Evolutionary conservation across 2,329 filamentous ascomycete genomes (phyloP), one percentile per base, ranked within the genome.

Genomic region (Fusarium sp.): DNA sequence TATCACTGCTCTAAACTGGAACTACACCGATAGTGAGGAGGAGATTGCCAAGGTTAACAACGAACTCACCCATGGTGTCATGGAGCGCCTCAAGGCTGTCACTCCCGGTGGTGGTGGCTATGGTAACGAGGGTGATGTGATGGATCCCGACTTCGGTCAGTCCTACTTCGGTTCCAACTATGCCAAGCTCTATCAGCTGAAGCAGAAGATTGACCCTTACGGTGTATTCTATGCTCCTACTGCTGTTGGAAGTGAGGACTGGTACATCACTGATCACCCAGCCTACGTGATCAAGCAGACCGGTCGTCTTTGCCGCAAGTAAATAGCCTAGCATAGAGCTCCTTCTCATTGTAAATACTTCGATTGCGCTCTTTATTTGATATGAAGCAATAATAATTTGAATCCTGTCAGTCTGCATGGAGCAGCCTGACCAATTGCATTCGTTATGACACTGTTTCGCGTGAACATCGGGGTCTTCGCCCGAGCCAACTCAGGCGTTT

Each of bases 201-300:
- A 84, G 78, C 78, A 81, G 69, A 70, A 79, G 66, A 68, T 80
- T 26, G 82, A 84, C 20, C 81, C 82, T n/a, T 76, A 75, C 32
- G 79, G 79, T 12, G 55, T 84, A 1, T 82, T 84, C 32, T 83
- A 82, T 51, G 79, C 80, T 12, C 79, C 80, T 38, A 81, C 79
- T 24, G 82, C 81, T 24, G 81, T 84, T 13, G 83, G 83, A 0
- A 81, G 80, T 12, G 83, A 84, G 68, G 78, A 83, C 45, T 84
- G 83, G 79, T 75, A 74, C 2, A 36, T 73, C 18, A 64, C 71
- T 10, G 70, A 41, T 13, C 69, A 72, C 4, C 57, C 62, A 10
- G 63, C 69, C 24, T 75, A 66, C 6, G 63, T 75, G 3, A 72
- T 73, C 18, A 75, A 65, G 24, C 72, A 74, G 28, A 75, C 69